phyloP scores from a whole-genome alignment of 208 protist genomes.

The Leishmania aethiopica region DNA sequence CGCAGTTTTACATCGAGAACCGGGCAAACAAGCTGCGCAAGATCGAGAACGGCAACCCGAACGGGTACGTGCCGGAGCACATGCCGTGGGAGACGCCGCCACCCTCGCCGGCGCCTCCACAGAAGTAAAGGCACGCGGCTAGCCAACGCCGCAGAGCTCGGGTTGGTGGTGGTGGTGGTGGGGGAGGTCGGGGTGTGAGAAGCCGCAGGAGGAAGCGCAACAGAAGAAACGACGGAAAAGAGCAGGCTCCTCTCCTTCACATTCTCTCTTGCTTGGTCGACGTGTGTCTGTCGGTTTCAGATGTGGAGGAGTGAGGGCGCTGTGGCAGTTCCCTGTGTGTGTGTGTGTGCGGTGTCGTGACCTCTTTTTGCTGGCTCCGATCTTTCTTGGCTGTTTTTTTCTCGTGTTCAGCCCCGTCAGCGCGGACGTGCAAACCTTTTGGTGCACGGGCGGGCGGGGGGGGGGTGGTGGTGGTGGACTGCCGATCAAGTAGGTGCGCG shows the following conservation, averaged over 20 bases:
- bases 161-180: background rate
- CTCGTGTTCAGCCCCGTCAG: too few relatives aligned
- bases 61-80: constrained; percentile 64
- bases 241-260: too few relatives aligned
- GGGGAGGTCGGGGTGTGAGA: background rate
- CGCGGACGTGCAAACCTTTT: too few relatives aligned
- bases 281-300: background rate
- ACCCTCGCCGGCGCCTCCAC: constrained; percentile 22
- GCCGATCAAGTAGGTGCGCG: too few relatives aligned
- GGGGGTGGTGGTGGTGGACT: too few relatives aligned
- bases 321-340: background rate
- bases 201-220: background rate
- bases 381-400: too few relatives aligned
- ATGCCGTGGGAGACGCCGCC: constrained; percentile 48
- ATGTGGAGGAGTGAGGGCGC: background rate
- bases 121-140: constrained; percentile 32
- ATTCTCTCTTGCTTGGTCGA: too few relatives aligned
- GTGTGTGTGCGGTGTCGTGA: background rate
- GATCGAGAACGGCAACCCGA: constrained; percentile 65
- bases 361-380: too few relatives aligned
- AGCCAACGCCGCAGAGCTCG: background rate
- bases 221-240: background rate
- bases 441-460: too few relatives aligned
- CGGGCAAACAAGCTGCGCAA: constrained; percentile 39
- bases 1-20: constrained; percentile 31